Evolutionary conservation across 768 basidiomycete genomes (phyloP).

Genomic region (Agrocybe pediades): DNA sequence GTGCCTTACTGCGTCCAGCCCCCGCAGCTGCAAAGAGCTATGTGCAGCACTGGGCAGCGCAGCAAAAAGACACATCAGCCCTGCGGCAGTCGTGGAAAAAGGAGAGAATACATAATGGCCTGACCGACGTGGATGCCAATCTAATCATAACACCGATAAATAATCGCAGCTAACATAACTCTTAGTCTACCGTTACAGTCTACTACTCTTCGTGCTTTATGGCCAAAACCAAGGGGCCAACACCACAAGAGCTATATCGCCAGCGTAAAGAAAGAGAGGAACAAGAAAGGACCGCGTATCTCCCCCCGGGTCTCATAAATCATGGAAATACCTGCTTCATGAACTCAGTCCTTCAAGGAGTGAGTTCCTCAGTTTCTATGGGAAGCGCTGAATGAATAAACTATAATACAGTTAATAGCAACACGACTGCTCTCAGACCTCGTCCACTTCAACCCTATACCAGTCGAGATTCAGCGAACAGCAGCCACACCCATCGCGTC

Average conservation of each 20-base stretch:
- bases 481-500: slow-evolving; percentile 42
- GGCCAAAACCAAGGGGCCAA: slow-evolving; percentile 56
- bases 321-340: slow-evolving; percentile 94
- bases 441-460: slow-evolving; percentile 54
- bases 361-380: slow-evolving; percentile 38
- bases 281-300: slow-evolving; percentile 53
- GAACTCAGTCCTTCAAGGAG: slow-evolving; percentile 92
- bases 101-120: background rate
- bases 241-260: slow-evolving; percentile 65
- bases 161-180: background rate
- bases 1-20: no score
- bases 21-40: no score
- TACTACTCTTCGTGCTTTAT: slow-evolving; percentile 28
- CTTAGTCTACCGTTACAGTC: background rate
- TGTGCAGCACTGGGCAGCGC: no score
- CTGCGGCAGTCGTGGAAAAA: background rate
- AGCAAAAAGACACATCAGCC: no score
- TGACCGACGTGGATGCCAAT: no score
- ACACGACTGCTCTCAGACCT: slow-evolving; percentile 62
- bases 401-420: slow-evolving; percentile 57
- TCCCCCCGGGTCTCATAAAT: slow-evolving; percentile 77
- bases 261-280: slow-evolving; percentile 65
- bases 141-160: no score
- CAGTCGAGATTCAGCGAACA: slow-evolving; percentile 39
- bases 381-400: slow-evolving; percentile 14